Percentiles rank a stretch among this genome's conserved stretches.
These are phyloP conservation scores for Rhodotorula kratochvilovae DNA, from an alignment of 768 basidiomycete species.

Conservation along the genomic window DNA sequence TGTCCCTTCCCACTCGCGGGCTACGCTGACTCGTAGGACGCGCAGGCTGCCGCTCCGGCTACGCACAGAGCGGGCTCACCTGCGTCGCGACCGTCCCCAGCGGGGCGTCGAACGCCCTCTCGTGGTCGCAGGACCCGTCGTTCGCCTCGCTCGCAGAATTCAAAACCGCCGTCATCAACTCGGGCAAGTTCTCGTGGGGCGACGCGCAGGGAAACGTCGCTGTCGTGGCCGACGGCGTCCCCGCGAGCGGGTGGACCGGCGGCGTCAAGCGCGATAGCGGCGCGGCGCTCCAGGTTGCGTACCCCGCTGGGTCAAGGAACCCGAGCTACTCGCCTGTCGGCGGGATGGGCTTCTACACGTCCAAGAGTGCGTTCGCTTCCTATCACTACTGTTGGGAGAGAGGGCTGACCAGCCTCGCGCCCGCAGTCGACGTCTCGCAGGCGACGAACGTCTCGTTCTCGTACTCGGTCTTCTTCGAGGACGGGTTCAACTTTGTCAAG, in stretches of 20 bases:
- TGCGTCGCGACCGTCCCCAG: neutral
- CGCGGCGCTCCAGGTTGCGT: slow-evolving; percentile 37
- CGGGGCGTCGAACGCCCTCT: neutral
- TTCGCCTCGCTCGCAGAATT: slow-evolving; percentile 22
- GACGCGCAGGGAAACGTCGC: slow-evolving; percentile 5
- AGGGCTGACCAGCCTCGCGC: neutral
- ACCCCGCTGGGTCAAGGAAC: slow-evolving; percentile 35
- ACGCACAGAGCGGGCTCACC: neutral
- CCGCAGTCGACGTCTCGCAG: slow-evolving; percentile 23
- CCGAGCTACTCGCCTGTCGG: slow-evolving; percentile 30
- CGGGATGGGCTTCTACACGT: slow-evolving; percentile 42
- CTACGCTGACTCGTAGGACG: too few species aligned
- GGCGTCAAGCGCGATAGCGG: slow-evolving; percentile 8
- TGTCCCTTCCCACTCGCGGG: neutral
- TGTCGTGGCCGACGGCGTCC: slow-evolving; percentile 10
- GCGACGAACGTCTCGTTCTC: slow-evolving; percentile 42
- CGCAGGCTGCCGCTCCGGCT: slow-evolving; percentile 2
- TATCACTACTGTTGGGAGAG: neutral
- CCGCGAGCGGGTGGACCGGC: slow-evolving; percentile 10
- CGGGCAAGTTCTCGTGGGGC: slow-evolving; percentile 30
- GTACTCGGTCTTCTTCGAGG: slow-evolving; percentile 43
- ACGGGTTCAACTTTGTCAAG: slow-evolving; percentile 43
- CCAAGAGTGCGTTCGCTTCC: slow-evolving; percentile 26
- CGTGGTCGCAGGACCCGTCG: slow-evolving; percentile 10
- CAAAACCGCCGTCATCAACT: slow-evolving; percentile 18